These are phyloP conservation scores for Spinellus fusiger DNA, from an alignment of 192 early-diverging fungal species.

Conservation along the genomic window DNA sequence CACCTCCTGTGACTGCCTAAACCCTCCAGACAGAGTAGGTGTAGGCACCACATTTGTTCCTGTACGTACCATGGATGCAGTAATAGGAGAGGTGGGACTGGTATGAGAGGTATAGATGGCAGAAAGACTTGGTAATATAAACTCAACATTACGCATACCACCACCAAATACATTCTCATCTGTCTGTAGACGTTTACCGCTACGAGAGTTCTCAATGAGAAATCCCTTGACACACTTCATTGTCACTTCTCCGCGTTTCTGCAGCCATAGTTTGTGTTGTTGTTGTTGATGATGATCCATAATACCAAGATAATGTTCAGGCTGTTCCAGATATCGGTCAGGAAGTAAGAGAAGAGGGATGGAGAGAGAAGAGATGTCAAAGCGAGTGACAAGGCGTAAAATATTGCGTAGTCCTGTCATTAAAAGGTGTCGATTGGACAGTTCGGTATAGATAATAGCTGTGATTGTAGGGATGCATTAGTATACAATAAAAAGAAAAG, in stretches of 20 bases:
- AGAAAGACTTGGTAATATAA: constrained; percentile 40
- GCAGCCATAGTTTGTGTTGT: constrained; percentile 32
- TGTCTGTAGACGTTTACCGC: constrained; percentile 36
- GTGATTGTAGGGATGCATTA: neutral
- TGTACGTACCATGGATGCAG: neutral
- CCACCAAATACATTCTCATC: constrained; percentile 29
- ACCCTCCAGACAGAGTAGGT: too few relatives aligned
- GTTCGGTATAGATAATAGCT: constrained; percentile 16
- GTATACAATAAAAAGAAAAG: neutral
- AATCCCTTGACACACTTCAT: constrained; percentile 49
- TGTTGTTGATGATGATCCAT: constrained; percentile 24
- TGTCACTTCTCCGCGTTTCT: constrained; percentile 39
- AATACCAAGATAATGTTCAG: constrained; percentile 13
- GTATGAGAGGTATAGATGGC: constrained; percentile 8
- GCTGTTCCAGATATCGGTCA: constrained; percentile 24
- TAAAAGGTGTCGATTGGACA: constrained; percentile 31
- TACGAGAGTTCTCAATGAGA: constrained; percentile 48
- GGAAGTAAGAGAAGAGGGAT: constrained; percentile 66
- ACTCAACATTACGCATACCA: constrained; percentile 42
- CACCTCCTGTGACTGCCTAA: constrained; percentile 15
- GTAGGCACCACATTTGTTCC: constrained; percentile 30
- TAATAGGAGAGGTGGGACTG: constrained; percentile 3
- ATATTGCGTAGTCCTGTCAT: constrained; percentile 61
- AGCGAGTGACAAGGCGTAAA: constrained; percentile 48
- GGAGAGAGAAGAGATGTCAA: constrained; percentile 56